Evolutionary conservation across 805 yeast genomes (phyloP), one percentile per base, ranked within the genome.

Genomic region (Candida stauntonica): DNA sequence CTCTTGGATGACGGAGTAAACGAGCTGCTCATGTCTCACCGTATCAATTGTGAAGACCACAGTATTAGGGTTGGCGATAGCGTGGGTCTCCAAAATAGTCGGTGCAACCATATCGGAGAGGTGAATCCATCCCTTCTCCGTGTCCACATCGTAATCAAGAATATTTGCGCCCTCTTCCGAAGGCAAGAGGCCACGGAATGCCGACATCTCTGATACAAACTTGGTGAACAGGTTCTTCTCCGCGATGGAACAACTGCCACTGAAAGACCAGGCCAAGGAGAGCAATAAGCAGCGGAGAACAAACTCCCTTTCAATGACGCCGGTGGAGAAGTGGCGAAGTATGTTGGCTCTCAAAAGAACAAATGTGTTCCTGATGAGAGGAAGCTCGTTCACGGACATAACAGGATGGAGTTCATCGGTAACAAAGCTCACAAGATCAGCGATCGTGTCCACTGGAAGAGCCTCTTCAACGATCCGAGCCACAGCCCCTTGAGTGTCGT

Each of bases 1-100:
- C 31, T 75, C 74, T 24, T 67, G 65, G 26, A 89, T 51, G 2
- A 84, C 57, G 0, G 79, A 64, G 38, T 70, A 72, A 2, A 91
- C 67, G 9, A 85, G 51, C 1, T 63, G 55, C 43, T 86, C 91
- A 41, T 85, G 85, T 39, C 79, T 68, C 2, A 70, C 55, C 0
- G 96, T 88, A 47, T 88, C 97, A 1, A 75, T 52, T 0, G 98
- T 91, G 0, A 94, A 85, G 8, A 91, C 72, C 1, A 91, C 75
- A 0, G 77, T 56, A 46, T 77, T 80, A 1, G 95, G 78, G 30
- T 71, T 65, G 7, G 69, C 54, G 2, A 87, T 73, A 31, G 79
- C 47, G 34, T 52, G 51, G 3, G 47, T 16, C 13, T 51, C 56
- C 9, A 52, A 31, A 0, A 38, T 30, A 2, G 40, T 72, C 17